Evolutionary conservation across 2,329 filamentous ascomycete genomes (phyloP), one percentile per base, ranked within the genome.

Genomic region (Xylaria sp.): DNA sequence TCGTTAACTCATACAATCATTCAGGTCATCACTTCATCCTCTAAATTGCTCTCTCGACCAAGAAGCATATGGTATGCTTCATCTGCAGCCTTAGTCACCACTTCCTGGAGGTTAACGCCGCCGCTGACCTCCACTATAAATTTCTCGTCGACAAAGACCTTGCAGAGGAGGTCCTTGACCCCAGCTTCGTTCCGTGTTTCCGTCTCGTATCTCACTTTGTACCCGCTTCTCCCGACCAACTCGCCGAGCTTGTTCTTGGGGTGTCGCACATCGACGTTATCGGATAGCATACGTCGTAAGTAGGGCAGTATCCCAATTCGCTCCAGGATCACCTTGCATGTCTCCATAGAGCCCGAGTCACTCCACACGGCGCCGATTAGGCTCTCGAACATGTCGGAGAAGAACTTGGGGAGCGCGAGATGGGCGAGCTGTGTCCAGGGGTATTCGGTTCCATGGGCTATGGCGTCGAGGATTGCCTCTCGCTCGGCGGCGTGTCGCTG

Each of bases 361-460:
- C 97, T 82, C 83, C 92, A 97, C 0, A 97, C 84, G 0, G 94
- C 94, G 0, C 92, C 95, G 0, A 98, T 78, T 0, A 96, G 77
- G 36, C 88, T 87, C 80, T 98, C 95, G 10, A 97, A 83, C 7
- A 97, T 80, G 77, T 97, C 94, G 0, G 91, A 95, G 78, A 91
- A 90, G 77, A 92, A 92, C 75, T 97, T 97, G 17, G 87, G 87
- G 0, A 89, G 84, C 15, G 85, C 83, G 0, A 96, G 81, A 0
- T 86, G 83, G 0, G 88, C 83, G 0, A 98, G 86, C 0, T 88
- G 78, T 1, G 86, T 82, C 95, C 95, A 98, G 0, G 95, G 96
- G 74, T 94, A 96, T 17, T 81, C 77, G 0, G 70, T 68, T 0
- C 85, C 86, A 0, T 77, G 54, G 0, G 79, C 55, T 10, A 97